phyloP scores from a whole-genome alignment of 768 basidiomycete species.

The Suillus plorans region DNA sequence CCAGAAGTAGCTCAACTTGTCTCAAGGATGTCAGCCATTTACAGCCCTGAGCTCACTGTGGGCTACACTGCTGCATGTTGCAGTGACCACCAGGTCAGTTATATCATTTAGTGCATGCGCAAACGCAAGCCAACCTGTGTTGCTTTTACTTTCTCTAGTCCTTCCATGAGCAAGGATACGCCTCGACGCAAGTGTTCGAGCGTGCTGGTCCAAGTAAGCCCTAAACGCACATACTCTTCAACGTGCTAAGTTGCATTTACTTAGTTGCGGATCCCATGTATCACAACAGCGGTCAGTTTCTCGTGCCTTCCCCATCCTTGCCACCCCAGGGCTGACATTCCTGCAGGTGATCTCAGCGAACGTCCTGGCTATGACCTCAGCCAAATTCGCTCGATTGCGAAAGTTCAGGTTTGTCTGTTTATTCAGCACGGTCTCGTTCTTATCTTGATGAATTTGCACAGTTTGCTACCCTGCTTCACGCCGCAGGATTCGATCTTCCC shows the following conservation, averaged over 20 bases:
- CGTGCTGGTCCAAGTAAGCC: conserved; percentile 71
- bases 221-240: neutral
- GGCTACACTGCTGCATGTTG: conserved; percentile 81
- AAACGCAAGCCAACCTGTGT: neutral
- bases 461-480: conserved; percentile 71
- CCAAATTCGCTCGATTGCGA: conserved; percentile 81
- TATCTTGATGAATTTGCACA: conserved; percentile 21
- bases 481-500: conserved; percentile 56
- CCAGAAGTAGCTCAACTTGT: conserved; percentile 76
- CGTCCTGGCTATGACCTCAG: conserved; percentile 80
- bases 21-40: conserved; percentile 71
- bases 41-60: conserved; percentile 76
- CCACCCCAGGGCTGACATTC: neutral
- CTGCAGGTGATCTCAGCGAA: conserved; percentile 70
- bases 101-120: neutral
- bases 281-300: conserved; percentile 67
- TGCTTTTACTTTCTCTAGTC: conserved; percentile 42
- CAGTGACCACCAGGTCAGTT: conserved; percentile 80
- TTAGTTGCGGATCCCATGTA: conserved; percentile 87
- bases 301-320: neutral
- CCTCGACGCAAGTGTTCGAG: conserved; percentile 87
- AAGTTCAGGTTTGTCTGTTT: conserved; percentile 65
- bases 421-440: neutral
- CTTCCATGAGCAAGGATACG: conserved; percentile 81
- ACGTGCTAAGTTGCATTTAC: conserved; percentile 8